Base-by-base conservation (phyloP, 2,329 filamentous ascomycete genomes). In the Domatiomyces globalis region DNA sequence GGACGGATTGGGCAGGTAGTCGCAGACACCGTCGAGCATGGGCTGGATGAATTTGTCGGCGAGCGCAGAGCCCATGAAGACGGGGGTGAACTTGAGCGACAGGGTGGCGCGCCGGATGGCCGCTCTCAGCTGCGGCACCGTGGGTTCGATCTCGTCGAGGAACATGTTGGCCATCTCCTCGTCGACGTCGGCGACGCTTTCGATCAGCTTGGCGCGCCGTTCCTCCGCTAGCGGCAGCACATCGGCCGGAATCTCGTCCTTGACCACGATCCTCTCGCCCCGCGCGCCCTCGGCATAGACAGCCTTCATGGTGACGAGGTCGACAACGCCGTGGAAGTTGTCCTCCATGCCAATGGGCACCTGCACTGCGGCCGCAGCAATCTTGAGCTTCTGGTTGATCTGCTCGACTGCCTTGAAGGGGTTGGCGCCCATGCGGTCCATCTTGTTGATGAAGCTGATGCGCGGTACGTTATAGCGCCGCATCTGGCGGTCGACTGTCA, bases 371-470 rank as follows among this genome's bases (percentile, higher is more conserved):
- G 92, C 92, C 33, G 92, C 92, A 29, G 86, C 83, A 49, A 96
- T 84, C 71, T 89, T 89, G 56, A 98, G 79, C 72, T 98, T 98
- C 63, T 83, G 79, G 73, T 95, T 95, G 75, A 98, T 96, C 71
- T 95, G 89, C 43, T 98, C 90, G 52, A 98, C 82, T 7, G 88
- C 89, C 71, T 94, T 95, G 81, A 89, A 98, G 7, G 92, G 92
- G 66, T 98, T 96, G 58, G 92, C 87, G 54, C 92, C 92, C 85
- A 95, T 95, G 59, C 92, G 84, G 66, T 98, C 92, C 90, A 98
- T 96, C 77, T 98, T 98, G 75, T 98, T 98, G 67, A 98, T 81
- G 65, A 98, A 98, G 50, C 86, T 94, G 67, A 98, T 83, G 62
- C 92, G 80, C 55, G 92, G 92, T 56, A 98, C 83, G 65, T 96